These are phyloP conservation scores for Calonectria honghensis DNA, from an alignment of 2,329 filamentous ascomycete species.

Conservation along the genomic window DNA sequence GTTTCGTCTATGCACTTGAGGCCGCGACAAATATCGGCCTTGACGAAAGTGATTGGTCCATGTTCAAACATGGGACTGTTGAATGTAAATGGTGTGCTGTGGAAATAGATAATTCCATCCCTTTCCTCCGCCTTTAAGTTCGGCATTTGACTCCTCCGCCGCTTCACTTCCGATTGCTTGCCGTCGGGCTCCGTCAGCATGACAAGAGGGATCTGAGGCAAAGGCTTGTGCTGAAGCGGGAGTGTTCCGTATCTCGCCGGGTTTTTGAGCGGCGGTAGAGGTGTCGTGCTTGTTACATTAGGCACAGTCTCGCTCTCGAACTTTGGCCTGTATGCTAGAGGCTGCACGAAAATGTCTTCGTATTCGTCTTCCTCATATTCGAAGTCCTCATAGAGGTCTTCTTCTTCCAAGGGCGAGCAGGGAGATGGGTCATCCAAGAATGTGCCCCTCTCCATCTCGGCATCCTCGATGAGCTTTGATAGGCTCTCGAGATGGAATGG, in stretches of 20 bases:
- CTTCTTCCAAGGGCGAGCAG: slow-evolving; percentile 38
- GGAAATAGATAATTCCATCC: slow-evolving; percentile 69
- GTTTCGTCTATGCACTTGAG: slow-evolving; percentile 66
- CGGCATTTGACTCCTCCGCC: slow-evolving; percentile 15
- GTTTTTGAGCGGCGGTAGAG: slow-evolving; percentile 50
- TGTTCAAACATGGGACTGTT: slow-evolving; percentile 71
- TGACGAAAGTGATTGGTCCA: slow-evolving; percentile 72
- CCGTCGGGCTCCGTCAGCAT: slow-evolving; percentile 42
- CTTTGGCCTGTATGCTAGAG: background rate
- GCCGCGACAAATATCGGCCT: slow-evolving; percentile 63
- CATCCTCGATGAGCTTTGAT: slow-evolving; percentile 63
- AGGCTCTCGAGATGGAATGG: slow-evolving; percentile 71
- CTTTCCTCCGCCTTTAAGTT: slow-evolving; percentile 57
- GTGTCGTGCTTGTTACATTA: slow-evolving; percentile 7
- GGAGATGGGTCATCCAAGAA: slow-evolving; percentile 39
- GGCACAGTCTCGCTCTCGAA: slow-evolving; percentile 24
- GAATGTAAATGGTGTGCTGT: slow-evolving; percentile 69
- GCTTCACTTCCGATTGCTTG: slow-evolving; percentile 31
- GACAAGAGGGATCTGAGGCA: background rate
- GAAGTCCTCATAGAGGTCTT: slow-evolving; percentile 55
- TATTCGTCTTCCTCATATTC: slow-evolving; percentile 38
- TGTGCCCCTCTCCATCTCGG: slow-evolving; percentile 52
- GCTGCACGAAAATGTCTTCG: slow-evolving; percentile 35
- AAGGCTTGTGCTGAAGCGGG: slow-evolving; percentile 20
- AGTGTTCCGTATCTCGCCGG: slow-evolving; percentile 44